Conservation (phyloP, 1,284 basidiomycete genomes). For the Trichosporon sp. region DNA sequence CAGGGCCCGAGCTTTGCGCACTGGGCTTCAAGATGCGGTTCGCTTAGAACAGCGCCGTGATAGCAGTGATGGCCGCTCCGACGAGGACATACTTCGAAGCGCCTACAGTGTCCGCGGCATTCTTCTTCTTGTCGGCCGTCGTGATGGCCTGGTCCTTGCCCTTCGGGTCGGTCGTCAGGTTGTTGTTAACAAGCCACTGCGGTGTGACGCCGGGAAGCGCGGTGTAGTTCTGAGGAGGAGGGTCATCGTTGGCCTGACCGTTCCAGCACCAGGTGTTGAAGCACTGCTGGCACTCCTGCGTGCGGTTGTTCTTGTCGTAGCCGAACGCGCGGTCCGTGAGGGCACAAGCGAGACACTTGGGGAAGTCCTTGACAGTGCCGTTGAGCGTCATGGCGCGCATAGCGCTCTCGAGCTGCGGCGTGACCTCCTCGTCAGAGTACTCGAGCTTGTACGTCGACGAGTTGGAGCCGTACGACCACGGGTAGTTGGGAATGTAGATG, state of each 20-base stretch:
- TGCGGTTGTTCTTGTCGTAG: slow-evolving; percentile 32
- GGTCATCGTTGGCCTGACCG: slow-evolving; percentile 31
- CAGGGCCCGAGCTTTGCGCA: neutral
- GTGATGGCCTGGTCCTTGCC: slow-evolving; percentile 4
- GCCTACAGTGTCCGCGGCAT: neutral
- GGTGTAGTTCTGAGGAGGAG: slow-evolving; percentile 14
- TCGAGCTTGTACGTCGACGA: slow-evolving; percentile 46
- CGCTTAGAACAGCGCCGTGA: neutral
- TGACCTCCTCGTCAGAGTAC: slow-evolving; percentile 43
- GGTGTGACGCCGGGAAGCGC: slow-evolving; percentile 28
- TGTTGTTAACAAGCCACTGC: slow-evolving; percentile 22
- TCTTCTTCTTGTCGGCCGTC: neutral
- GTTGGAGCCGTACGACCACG: slow-evolving; percentile 47
- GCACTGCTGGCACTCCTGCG: slow-evolving; percentile 40
- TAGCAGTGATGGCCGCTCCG: neutral
- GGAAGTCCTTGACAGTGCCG: slow-evolving; percentile 40
- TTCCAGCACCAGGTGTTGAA: slow-evolving; percentile 48
- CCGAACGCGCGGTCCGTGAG: slow-evolving; percentile 45
- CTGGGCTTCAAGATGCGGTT: neutral
- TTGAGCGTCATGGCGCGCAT: slow-evolving; percentile 41
- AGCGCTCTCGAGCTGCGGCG: slow-evolving; percentile 36
- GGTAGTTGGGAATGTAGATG: slow-evolving; percentile 51
- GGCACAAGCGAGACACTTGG: slow-evolving; percentile 49
- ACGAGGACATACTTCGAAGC: neutral
- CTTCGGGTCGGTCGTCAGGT: slow-evolving; percentile 11